phyloP scores from a whole-genome alignment of 73 alveolate species.

The Diophrys sp. region DNA sequence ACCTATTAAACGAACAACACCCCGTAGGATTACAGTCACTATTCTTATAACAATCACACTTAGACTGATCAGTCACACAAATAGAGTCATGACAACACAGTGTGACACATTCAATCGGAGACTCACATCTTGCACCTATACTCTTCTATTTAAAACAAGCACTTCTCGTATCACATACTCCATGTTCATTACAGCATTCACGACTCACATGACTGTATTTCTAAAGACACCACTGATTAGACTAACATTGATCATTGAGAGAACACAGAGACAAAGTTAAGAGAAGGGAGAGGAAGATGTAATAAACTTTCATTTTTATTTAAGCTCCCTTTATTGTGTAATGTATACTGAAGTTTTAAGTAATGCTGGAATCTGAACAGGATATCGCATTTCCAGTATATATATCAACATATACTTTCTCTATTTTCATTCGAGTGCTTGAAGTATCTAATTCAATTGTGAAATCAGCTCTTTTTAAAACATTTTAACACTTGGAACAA shows the following conservation, averaged over 20 bases:
- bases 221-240: too few species aligned
- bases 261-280: neutral
- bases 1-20: neutral
- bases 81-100: neutral
- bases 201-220: too few species aligned
- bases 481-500: neutral
- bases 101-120: neutral
- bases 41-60: neutral
- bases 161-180: neutral
- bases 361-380: neutral
- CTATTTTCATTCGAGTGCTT: neutral
- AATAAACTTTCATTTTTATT: neutral
- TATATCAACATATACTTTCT: neutral
- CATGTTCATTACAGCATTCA: too few species aligned
- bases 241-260: too few species aligned
- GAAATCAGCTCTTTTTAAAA: neutral
- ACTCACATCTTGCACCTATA: neutral
- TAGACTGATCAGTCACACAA: neutral
- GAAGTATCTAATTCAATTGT: neutral
- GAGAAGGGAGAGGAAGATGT: too few species aligned
- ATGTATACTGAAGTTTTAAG: neutral
- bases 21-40: neutral
- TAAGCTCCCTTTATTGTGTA: neutral
- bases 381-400: neutral
- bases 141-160: neutral